These are phyloP conservation scores for Neoboletus subvelutipes DNA, from an alignment of 768 basidiomycete species.

Conservation along the genomic window DNA sequence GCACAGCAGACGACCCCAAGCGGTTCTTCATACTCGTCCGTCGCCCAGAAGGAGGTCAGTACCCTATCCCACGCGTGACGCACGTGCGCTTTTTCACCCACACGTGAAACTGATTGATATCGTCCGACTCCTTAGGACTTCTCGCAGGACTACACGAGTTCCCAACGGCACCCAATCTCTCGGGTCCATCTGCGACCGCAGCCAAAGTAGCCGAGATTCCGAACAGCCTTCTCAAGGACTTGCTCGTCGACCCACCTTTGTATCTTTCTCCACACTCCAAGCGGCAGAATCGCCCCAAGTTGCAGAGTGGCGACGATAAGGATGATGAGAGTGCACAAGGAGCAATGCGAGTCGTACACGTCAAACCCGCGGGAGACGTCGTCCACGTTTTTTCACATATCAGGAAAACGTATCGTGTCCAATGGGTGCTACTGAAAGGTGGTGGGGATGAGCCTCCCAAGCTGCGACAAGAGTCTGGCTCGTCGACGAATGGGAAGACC, in stretches of 20 bases:
- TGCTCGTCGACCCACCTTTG: slow-evolving; percentile 37
- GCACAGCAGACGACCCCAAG: slow-evolving; percentile 33
- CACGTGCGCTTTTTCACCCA: background rate
- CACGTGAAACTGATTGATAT: background rate
- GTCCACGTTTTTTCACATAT: slow-evolving; percentile 90
- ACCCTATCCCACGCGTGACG: background rate
- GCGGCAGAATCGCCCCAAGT: background rate
- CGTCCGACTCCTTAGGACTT: slow-evolving; percentile 54
- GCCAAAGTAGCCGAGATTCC: slow-evolving; percentile 35
- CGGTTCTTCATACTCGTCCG: slow-evolving; percentile 76
- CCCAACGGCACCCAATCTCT: slow-evolving; percentile 61
- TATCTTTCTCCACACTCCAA: slow-evolving; percentile 5
- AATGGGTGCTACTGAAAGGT: slow-evolving; percentile 69
- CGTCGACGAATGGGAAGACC: slow-evolving; percentile 11
- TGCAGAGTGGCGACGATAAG: background rate
- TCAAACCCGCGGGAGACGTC: slow-evolving; percentile 61
- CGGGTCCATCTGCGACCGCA: slow-evolving; percentile 38
- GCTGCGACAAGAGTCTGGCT: slow-evolving; percentile 5
- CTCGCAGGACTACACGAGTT: slow-evolving; percentile 90
- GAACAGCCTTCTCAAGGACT: slow-evolving; percentile 36
- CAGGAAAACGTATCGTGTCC: slow-evolving; percentile 76
- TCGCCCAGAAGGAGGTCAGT: slow-evolving; percentile 78
- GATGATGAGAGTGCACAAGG: background rate
- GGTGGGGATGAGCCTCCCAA: slow-evolving; percentile 47
- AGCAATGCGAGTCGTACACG: slow-evolving; percentile 38